These are phyloP conservation scores for Penicillium glabrum DNA, from an alignment of 2,329 filamentous ascomycete species.

Conservation along the genomic window DNA sequence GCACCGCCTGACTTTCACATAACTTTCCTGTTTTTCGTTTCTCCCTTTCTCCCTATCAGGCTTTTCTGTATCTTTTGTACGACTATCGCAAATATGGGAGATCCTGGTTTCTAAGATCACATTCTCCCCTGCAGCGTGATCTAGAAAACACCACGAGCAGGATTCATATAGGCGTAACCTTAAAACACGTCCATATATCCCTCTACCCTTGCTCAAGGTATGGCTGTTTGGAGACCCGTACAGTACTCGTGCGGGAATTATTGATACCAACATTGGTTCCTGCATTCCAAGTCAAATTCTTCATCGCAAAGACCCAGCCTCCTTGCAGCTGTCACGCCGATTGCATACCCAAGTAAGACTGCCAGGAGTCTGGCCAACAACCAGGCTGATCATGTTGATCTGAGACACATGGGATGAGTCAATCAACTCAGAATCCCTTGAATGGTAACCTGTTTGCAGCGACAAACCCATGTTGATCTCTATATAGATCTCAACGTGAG, in stretches of 20 bases:
- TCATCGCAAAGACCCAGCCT: slow-evolving; percentile 7
- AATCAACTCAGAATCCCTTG: not conserved
- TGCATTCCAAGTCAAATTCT: slow-evolving; percentile 19
- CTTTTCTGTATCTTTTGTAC: not conserved
- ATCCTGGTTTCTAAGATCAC: not conserved
- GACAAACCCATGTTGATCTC: not conserved
- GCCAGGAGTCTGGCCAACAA: not conserved
- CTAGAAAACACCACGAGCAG: not conserved
- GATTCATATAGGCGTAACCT: not conserved
- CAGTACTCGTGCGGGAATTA: not conserved
- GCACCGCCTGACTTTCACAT: not conserved
- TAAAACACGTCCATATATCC: not conserved
- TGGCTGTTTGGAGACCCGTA: not conserved
- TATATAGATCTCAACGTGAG: not conserved
- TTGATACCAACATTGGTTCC: slow-evolving; percentile 1
- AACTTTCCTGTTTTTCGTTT: not conserved
- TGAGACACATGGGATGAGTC: slow-evolving; percentile 7
- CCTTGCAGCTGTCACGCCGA: slow-evolving; percentile 20
- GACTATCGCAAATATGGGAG: not conserved
- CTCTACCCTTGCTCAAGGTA: not conserved
- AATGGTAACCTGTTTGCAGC: not conserved
- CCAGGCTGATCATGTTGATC: not conserved
- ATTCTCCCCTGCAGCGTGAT: not conserved
- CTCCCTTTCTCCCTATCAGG: not conserved
- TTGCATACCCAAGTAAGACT: slow-evolving; percentile 13